Percentiles rank a stretch among this genome's conserved stretches.
These are phyloP conservation scores for Cicer yamashitae DNA, from an alignment of 306 rosid species.

Conservation along the genomic window DNA sequence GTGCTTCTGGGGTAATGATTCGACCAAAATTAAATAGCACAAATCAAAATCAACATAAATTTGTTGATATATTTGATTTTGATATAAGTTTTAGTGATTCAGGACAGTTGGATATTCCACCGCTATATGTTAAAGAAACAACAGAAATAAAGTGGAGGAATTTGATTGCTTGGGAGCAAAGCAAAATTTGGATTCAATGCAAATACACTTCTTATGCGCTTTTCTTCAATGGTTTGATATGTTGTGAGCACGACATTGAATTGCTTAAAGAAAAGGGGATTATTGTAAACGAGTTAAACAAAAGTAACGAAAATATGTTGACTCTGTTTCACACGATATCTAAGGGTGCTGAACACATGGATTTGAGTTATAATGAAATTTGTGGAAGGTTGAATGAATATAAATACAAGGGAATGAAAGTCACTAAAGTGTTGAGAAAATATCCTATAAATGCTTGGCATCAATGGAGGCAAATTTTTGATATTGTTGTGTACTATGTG, in stretches of 20 bases:
- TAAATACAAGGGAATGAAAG: background rate
- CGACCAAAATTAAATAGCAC: background rate
- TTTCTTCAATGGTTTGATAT: slow-evolving; percentile 20
- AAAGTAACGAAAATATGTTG: slow-evolving; percentile 11
- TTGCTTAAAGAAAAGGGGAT: background rate
- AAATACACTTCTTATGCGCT: slow-evolving; percentile 33
- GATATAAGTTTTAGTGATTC: slow-evolving; percentile 4
- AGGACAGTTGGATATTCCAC: background rate
- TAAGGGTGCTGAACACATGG: slow-evolving; percentile 27
- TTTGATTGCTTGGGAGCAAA: slow-evolving; percentile 37
- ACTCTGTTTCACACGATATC: background rate
- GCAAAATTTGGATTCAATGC: slow-evolving; percentile 23
- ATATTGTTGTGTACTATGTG: background rate
- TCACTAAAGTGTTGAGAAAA: background rate
- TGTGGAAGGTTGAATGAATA: slow-evolving; percentile 22
- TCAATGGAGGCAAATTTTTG: background rate
- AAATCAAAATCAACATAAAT: background rate
- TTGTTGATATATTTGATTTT: slow-evolving; percentile 7
- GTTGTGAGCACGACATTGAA: slow-evolving; percentile 29
- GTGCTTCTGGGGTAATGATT: slow-evolving; percentile 36
- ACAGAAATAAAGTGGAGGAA: slow-evolving; percentile 25
- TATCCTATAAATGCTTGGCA: slow-evolving; percentile 13
- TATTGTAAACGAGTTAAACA: background rate
- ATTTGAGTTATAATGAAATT: slow-evolving; percentile 23
- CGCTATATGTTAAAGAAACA: background rate